These are phyloP conservation scores for Anthracocystis walkeri DNA, from an alignment of 1,284 basidiomycete species.

Conservation along the genomic window DNA sequence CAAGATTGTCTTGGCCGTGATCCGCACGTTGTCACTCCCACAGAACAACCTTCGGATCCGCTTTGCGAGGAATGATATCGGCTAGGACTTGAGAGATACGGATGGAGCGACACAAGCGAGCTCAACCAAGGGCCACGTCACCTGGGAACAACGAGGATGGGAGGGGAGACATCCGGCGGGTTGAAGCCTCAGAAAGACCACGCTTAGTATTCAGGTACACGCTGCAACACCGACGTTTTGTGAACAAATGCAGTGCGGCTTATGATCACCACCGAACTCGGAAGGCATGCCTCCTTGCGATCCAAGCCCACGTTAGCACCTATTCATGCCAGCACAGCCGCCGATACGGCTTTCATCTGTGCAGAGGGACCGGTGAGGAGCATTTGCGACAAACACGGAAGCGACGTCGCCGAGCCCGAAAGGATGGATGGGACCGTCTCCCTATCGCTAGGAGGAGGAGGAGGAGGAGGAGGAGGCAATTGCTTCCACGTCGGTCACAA, in stretches of 20 bases:
- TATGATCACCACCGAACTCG: neutral
- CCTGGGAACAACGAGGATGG: neutral
- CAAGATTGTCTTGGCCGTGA: neutral
- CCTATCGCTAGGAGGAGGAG: neutral
- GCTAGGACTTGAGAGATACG: neutral
- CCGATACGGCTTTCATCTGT: neutral
- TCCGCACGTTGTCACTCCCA: neutral
- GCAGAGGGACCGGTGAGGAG: too few species aligned
- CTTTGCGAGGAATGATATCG: slow-evolving; percentile 5
- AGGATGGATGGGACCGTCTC: neutral
- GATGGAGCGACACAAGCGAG: neutral
- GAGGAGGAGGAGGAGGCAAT: neutral
- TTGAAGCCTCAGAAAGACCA: too few species aligned
- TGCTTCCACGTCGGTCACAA: slow-evolving; percentile 4
- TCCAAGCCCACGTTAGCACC: neutral
- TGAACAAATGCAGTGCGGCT: neutral
- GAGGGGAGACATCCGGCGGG: neutral
- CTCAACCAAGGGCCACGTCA: neutral
- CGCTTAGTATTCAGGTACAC: neutral
- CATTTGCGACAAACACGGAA: neutral
- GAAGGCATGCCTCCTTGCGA: slow-evolving; percentile 2
- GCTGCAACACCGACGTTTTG: neutral
- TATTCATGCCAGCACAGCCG: slow-evolving; percentile 7
- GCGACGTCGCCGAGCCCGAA: neutral
- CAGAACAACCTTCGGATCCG: too few species aligned